Base-by-base conservation (phyloP, 129 eudicot genomes). In the Smallanthus sonchifolius region DNA sequence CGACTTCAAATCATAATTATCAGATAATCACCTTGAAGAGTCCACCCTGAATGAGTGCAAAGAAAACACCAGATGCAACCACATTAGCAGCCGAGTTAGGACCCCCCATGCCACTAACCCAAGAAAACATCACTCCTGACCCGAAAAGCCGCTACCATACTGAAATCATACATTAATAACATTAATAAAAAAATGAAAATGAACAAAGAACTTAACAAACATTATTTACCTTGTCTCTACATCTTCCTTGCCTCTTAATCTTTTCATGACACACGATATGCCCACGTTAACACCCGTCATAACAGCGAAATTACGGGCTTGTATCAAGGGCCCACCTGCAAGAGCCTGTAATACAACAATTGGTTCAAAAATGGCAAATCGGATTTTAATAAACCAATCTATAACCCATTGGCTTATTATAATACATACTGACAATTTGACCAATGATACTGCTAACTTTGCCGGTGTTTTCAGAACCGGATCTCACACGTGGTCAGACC, bases 101-200 rank as follows among this genome's bases (percentile, higher is more conserved):
- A 11, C 97, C 90, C 70, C 96, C 97, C 88, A 91, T 78, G 72
- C 92, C 97, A 68, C 97, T 94, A 49, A 94, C 99, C 85, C 91
- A 81, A 36, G 99, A 81, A 83, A 86, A 91, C 96, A 88, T 74
- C 36, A 86, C 88, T 24, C 99, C 97, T 2, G 97, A 94, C 47
- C 99, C 99, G 57, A 94, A 94, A 94, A 76, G 97, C 97, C 30
- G 99, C 97, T 44, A 79, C 89, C 99, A 94, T 94, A 76, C 97
- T 94, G 86, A 82, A 83, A 34, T 32, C 0, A 65, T 7, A 34
- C 51, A 17, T 44, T 20, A 14, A 69, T 34, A 44, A 69, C 40
- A 44, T 69, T 1, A 20, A 0, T 17, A 2, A 10, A 65, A 17
- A 2, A 2, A 13, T 14, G 20, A 61, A 4, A 36, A 13, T 15